A percentile compares a stretch with the other conserved stretches of the same genome.
These are phyloP conservation scores for Trypanosoma rangeli DNA, from an alignment of 208 protist species.

Conservation along the genomic window DNA sequence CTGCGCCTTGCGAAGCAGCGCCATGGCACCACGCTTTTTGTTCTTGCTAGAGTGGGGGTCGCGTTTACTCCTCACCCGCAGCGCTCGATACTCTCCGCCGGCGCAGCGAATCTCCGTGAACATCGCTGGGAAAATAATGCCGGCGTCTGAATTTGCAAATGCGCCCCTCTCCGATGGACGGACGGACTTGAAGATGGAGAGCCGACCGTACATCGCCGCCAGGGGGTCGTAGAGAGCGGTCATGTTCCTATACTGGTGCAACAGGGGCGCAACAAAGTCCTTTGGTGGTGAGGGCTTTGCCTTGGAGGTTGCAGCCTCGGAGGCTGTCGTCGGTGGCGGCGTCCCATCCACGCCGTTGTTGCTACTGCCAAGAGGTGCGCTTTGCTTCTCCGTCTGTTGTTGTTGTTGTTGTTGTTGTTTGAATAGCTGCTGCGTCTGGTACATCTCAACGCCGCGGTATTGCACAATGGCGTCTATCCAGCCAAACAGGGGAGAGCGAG, in stretches of 20 bases:
- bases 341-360: background rate
- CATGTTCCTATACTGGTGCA: slow-evolving; percentile 77
- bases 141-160: slow-evolving; percentile 59
- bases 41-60: slow-evolving; percentile 28
- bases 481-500: slow-evolving; percentile 64
- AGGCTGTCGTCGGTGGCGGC: background rate
- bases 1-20: slow-evolving; percentile 36
- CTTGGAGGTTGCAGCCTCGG: background rate
- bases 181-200: slow-evolving; percentile 81
- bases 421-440: slow-evolving; percentile 47
- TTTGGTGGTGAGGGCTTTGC: slow-evolving; percentile 46
- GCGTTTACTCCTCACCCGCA: slow-evolving; percentile 52
- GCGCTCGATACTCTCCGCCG: slow-evolving; percentile 39
- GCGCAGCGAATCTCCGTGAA: slow-evolving; percentile 68
- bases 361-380: slow-evolving; percentile 1
- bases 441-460: slow-evolving; percentile 80
- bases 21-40: slow-evolving; percentile 28
- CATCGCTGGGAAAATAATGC: slow-evolving; percentile 77
- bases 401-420: slow-evolving; percentile 12
- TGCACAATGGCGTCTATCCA: slow-evolving; percentile 81
- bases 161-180: slow-evolving; percentile 62
- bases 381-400: slow-evolving; percentile 13
- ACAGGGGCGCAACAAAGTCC: slow-evolving; percentile 73
- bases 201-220: slow-evolving; percentile 66
- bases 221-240: slow-evolving; percentile 66